Evolutionary conservation across 23 red algal species (phyloP).

Genomic region (Gracilaria domingensis): DNA sequence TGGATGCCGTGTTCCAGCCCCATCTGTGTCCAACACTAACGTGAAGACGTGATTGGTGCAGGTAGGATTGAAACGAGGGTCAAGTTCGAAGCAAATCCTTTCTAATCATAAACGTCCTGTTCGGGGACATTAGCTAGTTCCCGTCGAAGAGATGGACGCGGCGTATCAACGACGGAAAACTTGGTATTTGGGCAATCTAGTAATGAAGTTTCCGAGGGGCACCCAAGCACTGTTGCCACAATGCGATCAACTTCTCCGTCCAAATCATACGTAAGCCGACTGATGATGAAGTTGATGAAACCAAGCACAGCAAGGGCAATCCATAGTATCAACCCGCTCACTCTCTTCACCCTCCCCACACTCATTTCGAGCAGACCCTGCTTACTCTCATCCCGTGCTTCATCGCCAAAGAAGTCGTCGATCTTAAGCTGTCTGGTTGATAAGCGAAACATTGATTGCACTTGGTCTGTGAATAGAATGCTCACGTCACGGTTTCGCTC

Average conservation of each 20-base stretch:
- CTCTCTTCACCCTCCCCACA: not conserved
- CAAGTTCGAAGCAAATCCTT: too few species aligned
- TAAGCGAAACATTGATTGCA: not conserved
- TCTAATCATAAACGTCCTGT: too few species aligned
- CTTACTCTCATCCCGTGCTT: not conserved
- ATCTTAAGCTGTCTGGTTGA: not conserved
- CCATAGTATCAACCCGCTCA: constrained; percentile 3
- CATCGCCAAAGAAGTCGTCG: not conserved
- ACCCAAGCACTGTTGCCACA: not conserved
- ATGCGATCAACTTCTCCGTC: not conserved
- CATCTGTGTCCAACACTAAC: too few species aligned
- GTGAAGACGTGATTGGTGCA: too few species aligned
- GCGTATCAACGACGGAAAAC: not conserved
- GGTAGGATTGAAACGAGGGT: too few species aligned
- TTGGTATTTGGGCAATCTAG: not conserved
- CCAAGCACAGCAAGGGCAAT: not conserved
- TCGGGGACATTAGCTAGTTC: too few species aligned
- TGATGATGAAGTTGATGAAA: not conserved
- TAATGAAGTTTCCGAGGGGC: not conserved
- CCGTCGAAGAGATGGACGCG: not conserved
- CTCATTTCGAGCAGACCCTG: not conserved
- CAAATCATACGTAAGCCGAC: not conserved
- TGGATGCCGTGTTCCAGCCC: too few species aligned
- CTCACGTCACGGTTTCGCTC: too few species aligned
- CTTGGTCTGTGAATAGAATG: not conserved